A percentile compares a stretch with the other conserved stretches of the same genome.
These are phyloP conservation scores for Phaeosphaeriaceae sp. DNA, from an alignment of 2,329 filamentous ascomycete genomes.

Conservation along the genomic window DNA sequence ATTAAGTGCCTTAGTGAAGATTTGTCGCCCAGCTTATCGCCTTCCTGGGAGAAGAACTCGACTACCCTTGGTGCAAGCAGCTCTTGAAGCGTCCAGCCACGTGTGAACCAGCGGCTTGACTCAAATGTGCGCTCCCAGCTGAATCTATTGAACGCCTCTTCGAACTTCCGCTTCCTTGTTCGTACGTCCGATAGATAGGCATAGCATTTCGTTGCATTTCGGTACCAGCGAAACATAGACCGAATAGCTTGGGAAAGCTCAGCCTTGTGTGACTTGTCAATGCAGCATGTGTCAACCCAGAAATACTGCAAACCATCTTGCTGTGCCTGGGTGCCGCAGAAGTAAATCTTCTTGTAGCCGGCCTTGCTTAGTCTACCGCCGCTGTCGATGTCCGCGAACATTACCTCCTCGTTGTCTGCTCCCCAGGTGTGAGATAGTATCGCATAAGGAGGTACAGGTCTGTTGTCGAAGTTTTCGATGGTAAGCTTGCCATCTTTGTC, in stretches of 20 bases:
- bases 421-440: conserved; percentile 23
- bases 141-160: too few species aligned
- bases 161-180: too few species aligned
- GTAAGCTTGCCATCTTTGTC: too few species aligned
- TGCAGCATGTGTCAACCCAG: conserved; percentile 21
- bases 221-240: conserved; percentile 21
- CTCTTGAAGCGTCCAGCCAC: conserved; percentile 20
- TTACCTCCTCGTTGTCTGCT: conserved; percentile 12
- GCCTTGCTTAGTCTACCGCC: background rate
- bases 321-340: conserved; percentile 6
- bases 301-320: conserved; percentile 12
- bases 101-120: conserved; percentile 19
- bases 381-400: background rate
- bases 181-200: conserved; percentile 19
- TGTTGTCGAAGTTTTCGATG: too few species aligned
- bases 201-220: conserved; percentile 10
- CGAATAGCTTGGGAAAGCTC: conserved; percentile 12
- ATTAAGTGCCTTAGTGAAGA: conserved; percentile 1
- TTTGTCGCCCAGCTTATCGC: conserved; percentile 6
- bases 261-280: conserved; percentile 8
- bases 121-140: background rate
- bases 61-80: conserved; percentile 9
- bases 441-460: conserved; percentile 9
- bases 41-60: conserved; percentile 10
- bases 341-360: conserved; percentile 7